Percentiles rank a stretch among this genome's conserved stretches.
These are phyloP conservation scores for Spergularia marina DNA, from an alignment of 148 eudicot genomes.

Conservation along the genomic window DNA sequence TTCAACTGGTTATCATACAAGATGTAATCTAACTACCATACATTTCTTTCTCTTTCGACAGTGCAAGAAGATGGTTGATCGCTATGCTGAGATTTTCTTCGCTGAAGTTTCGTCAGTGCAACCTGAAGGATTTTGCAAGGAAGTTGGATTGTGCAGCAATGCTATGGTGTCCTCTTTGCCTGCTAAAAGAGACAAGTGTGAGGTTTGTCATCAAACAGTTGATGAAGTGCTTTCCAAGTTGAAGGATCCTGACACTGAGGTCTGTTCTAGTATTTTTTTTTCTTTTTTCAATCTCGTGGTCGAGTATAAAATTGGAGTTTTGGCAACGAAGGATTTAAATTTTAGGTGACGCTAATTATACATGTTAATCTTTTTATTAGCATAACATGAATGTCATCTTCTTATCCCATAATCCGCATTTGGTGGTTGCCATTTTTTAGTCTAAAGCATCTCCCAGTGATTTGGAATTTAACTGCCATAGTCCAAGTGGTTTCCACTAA, in stretches of 20 bases:
- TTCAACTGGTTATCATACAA: neutral
- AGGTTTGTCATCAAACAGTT: conserved; percentile 54
- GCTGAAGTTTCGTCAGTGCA: conserved; percentile 50
- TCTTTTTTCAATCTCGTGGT: neutral
- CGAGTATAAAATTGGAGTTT: neutral
- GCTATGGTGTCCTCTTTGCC: conserved; percentile 23
- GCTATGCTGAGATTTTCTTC: conserved; percentile 76
- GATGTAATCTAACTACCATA: neutral
- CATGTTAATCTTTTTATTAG: neutral
- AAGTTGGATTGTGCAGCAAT: conserved; percentile 52
- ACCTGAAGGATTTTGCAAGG: conserved; percentile 64
- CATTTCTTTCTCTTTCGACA: conserved; percentile 30
- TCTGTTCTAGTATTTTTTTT: conserved; percentile 21
- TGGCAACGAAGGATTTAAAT: neutral
- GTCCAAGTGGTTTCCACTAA: too few species aligned
- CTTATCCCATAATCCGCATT: neutral
- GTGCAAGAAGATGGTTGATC: conserved; percentile 76
- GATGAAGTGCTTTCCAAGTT: conserved; percentile 57
- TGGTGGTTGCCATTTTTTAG: neutral
- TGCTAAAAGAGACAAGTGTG: conserved; percentile 44
- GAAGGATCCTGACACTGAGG: conserved; percentile 91
- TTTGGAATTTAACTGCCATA: neutral
- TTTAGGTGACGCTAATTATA: neutral
- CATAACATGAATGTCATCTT: neutral
- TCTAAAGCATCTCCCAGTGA: neutral